Base-by-base conservation (phyloP, 306 rosid genomes). In the Glycine soja region DNA sequence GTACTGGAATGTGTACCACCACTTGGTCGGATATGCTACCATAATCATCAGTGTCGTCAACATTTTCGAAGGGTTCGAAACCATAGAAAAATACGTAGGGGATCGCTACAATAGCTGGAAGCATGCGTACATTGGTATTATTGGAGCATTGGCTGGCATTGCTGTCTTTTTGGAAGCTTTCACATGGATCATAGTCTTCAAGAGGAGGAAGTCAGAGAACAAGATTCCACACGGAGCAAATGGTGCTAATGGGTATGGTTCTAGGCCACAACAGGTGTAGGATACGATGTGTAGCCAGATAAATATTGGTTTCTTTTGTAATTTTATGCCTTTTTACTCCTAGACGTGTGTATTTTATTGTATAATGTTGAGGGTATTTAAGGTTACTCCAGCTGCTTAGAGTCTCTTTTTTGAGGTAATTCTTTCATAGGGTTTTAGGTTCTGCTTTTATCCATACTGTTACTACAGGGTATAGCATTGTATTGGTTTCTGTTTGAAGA, bases 1-100 rank as follows among this genome's bases (percentile, higher is more conserved):
- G 19, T 84, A 83, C 91, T 91, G 99, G 98, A 95, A 88, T 32
- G n/a, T 78, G 4, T 95, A 90, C 81, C 97, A 95, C 81, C 84
- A 88, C 48, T 3, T 73, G 0, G 63, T 91, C 5, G 98, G 98
- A 10, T 89, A 93, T 73, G 18, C 84, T 10, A 92, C 93, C 48
- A 95, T 95, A 47, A 32, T 62, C 81, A 88, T 95, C 38, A 85
- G 93, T 82, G 74, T 91, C 52, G 36, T 53, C 47, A 93, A 95
- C 84, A 83, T 95, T 5, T 93, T 90, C 13, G 1, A 89, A 68
- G 98, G 99, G 7, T 84, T 91, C 8, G 59, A 88, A 4, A 87
- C 90, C 18, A 80, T 95, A 84, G 78, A 82, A 6, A 59, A 77
- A 1, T 84, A 34, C 16, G 84, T 57, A 1, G 86, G 57, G 16